phyloP scores from a whole-genome alignment of 441 rosid species.

The Euphorbia corollata region DNA sequence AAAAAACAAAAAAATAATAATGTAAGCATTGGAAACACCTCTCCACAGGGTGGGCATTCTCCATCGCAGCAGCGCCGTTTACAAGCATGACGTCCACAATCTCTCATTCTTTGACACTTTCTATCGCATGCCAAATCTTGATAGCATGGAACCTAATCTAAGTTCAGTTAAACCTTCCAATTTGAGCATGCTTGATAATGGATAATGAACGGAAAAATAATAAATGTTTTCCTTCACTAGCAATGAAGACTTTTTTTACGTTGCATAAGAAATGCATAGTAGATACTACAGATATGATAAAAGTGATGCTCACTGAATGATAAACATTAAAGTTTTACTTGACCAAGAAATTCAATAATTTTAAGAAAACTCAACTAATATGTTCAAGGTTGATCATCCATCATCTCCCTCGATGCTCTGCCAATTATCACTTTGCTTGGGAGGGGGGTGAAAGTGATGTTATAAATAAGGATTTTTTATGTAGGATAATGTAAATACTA shows the following conservation, averaged over 20 bases:
- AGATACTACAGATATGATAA: background rate
- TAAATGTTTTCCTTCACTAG: background rate
- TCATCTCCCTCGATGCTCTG: too few relatives aligned
- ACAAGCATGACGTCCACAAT: conserved; percentile 88
- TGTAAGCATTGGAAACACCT: conserved; percentile 35
- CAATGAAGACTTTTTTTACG: background rate
- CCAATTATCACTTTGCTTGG: too few relatives aligned
- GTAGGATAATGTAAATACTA: too few relatives aligned
- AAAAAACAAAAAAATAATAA: background rate
- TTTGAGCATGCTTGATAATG: background rate
- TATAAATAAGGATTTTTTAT: too few relatives aligned
- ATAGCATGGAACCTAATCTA: conserved; percentile 90
- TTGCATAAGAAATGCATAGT: background rate
- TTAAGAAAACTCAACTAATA: too few relatives aligned
- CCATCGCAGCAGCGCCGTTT: conserved; percentile 94
- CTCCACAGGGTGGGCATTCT: conserved; percentile 81
- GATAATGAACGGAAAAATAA: background rate
- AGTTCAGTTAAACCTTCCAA: conserved; percentile 40
- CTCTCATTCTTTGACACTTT: conserved; percentile 68
- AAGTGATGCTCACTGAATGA: background rate
- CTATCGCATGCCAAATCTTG: conserved; percentile 89
- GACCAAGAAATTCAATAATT: background rate
- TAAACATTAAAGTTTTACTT: background rate
- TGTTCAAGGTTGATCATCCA: too few relatives aligned
- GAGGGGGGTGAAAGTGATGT: too few relatives aligned